Base-by-base conservation (phyloP, 495 filamentous ascomycete genomes). In the Penicillium salamii region DNA sequence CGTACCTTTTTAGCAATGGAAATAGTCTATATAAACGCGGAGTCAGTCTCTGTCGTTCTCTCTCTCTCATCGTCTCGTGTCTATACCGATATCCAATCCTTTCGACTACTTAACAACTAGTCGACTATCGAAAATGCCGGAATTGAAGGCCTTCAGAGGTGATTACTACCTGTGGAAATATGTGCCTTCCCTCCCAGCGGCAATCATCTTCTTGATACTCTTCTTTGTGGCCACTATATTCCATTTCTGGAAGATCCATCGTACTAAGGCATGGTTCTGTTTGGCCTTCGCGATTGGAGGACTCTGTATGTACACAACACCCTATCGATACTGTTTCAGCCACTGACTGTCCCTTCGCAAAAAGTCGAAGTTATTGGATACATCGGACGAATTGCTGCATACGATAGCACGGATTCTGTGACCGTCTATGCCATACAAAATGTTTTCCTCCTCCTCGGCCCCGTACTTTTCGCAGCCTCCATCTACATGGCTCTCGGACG, bases 401-500 rank as follows among this genome's bases (percentile, higher is more conserved):
- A 54, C 29, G 48, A 32, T 5, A 51, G 35, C 4, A 70, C 63
- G 1, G 58, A 41, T 13, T 35, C 53, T 2, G 57, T 69, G 37
- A 46, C 41, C 4, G 35, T 43, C 9, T 62, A 62, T 38, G 46
- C 62, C 8, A 39, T 69, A n/a, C 49, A 62, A 36, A 52, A 55
- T n/a, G 36, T 67, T n/a, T 59, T 68, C 48, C 38, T 66, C 19
- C 53, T 55, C 20, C 52, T 69, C 42, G 58, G 54, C 1, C 50
- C 49, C 8, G 69, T 66, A 3, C 55, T 77, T 8, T 70, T 69
- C 42, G 73, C 76, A 1, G 76, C 76, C 2, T 75, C 75, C 0
- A 69, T 80, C 14, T 79, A 79, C 57, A 80, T 78, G 72, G 60
- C 71, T 17, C 70, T 80, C 12, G 77, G 68, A 0, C 67, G 75